phyloP scores from a whole-genome alignment of 2,329 filamentous ascomycete genomes.

The Neurospora sp. region DNA sequence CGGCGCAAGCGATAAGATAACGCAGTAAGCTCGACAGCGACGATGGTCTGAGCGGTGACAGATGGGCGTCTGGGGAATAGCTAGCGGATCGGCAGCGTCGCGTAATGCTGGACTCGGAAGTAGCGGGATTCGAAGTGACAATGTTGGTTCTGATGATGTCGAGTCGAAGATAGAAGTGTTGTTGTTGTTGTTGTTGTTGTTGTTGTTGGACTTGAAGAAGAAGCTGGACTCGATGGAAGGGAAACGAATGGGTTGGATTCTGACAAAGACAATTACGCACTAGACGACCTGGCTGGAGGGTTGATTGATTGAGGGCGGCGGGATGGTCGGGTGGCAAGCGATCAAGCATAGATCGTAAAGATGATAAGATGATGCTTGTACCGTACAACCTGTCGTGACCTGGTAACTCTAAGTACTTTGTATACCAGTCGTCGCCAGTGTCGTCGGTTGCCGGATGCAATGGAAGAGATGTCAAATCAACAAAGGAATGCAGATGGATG shows the following conservation, averaged over 20 bases:
- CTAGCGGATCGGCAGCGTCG: not conserved
- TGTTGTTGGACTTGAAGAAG: not conserved
- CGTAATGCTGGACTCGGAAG: not conserved
- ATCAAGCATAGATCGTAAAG: not conserved
- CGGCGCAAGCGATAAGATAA: not conserved
- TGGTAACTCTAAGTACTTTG: not conserved
- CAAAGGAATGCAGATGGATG: not conserved
- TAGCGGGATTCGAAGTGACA: not conserved
- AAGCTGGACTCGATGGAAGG: not conserved
- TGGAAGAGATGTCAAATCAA: not conserved
- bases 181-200: not conserved
- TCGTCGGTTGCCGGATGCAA: not conserved
- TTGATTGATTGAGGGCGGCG: not conserved
- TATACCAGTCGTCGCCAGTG: not conserved
- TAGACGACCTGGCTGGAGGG: not conserved
- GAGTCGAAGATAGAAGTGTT: not conserved
- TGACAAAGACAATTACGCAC: not conserved
- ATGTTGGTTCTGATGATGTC: not conserved
- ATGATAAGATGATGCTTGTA: not conserved
- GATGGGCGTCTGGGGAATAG: not conserved
- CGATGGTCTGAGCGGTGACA: not conserved
- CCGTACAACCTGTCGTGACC: not conserved
- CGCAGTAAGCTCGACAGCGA: not conserved
- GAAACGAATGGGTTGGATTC: not conserved
- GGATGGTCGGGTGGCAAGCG: not conserved